Base-by-base conservation (phyloP, 805 yeast genomes). In the Schwanniomyces polymorphus region DNA sequence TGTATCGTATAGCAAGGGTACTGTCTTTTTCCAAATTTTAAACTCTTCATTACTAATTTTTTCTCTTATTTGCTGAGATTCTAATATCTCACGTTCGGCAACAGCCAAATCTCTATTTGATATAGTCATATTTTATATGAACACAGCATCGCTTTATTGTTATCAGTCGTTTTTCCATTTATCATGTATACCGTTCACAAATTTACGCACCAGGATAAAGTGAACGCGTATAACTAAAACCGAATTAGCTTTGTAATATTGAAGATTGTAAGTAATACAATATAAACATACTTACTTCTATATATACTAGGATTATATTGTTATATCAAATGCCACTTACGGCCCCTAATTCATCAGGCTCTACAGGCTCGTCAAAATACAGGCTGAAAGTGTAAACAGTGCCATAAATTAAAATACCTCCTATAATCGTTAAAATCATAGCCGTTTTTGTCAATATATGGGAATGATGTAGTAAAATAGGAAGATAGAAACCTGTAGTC, bases 401-500 rank as follows among this genome's bases (percentile, higher is more conserved):
- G 5, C 84, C 79, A 67, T 87, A 91, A 40, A 92, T 88, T 50
- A 91, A 76, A 16, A 77, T 52, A n/a, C 98, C 98, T 12, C 98
- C 99, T 10, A 75, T 47, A 27, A 88, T 78, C 41, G 96, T 86
- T 84, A 92, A 84, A 16, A 80, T 55, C 67, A 84, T 80, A 17
- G 97, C 96, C 5, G 82, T 70, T 14, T 75, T 64, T n/a, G 84
- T 80, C 50, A 92, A 81, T 39, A 90, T 72, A 50, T 79, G 80
- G 42, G 88, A 82, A 66, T 92, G 97, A 52, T 84, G 84, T 39
- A 90, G 79, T 27, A 90, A 78, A 2, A 87, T 58, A 1, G 98
- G 97, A 47, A 91, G 70, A 41, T 66, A 71, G 12, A 89, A 65
- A 4, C 95, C 97, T 41, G 91, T 78, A 5, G 86, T 76, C 18